phyloP scores from a whole-genome alignment of 73 alveolate genomes.

The Tetrahymena borealis region DNA sequence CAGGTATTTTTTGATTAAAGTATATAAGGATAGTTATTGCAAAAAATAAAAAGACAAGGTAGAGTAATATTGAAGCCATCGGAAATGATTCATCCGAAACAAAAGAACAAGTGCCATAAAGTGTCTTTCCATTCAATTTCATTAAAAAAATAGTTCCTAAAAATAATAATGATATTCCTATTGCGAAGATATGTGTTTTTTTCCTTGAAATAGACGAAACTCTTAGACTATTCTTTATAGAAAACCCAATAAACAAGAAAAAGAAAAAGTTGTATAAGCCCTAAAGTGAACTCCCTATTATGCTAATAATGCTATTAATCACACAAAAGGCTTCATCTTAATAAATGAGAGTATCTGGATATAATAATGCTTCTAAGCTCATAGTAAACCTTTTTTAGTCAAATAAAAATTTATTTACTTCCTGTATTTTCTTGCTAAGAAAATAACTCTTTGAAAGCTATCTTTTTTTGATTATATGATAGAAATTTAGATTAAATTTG shows the following conservation, averaged over 20 bases:
- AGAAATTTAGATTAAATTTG: neutral
- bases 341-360: neutral
- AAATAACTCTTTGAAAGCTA: no score
- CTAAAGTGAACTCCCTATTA: neutral
- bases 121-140: neutral
- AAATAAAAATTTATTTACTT: no score
- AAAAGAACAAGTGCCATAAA: neutral
- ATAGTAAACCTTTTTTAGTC: neutral
- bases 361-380: neutral
- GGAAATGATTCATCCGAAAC: neutral
- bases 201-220: neutral
- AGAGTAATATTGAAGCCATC: neutral
- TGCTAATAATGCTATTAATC: neutral
- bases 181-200: neutral
- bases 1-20: neutral
- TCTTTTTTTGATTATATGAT: no score
- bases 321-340: neutral
- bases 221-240: neutral
- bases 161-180: neutral
- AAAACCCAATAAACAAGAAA: neutral
- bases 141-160: neutral
- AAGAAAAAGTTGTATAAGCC: neutral
- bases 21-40: neutral
- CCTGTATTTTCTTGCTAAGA: no score
- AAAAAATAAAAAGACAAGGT: neutral